Conservation (phyloP, 345 rosid genomes). For the Capsella bursapastoris region DNA sequence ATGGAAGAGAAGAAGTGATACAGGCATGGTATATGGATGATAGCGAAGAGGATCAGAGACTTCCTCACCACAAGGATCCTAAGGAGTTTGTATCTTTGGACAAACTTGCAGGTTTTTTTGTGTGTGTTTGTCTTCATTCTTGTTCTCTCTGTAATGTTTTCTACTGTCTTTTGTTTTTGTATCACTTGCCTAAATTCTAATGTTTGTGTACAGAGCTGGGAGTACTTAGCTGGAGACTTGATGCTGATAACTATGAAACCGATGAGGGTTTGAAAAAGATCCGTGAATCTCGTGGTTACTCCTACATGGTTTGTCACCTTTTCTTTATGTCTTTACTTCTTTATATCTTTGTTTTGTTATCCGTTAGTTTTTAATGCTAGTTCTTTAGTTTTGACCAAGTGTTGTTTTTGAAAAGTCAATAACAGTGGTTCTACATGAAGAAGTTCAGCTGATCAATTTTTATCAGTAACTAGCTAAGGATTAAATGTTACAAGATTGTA, state of each 20-base stretch:
- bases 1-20: constrained; percentile 64
- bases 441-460: too few species aligned
- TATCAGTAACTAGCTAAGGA: too few species aligned
- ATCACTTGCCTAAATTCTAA: background rate
- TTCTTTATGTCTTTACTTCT: background rate
- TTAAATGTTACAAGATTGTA: too few species aligned
- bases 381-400: too few species aligned
- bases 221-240: constrained; percentile 85
- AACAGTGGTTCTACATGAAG: too few species aligned
- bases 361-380: background rate
- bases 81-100: constrained; percentile 77
- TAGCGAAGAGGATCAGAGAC: constrained; percentile 81
- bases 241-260: constrained; percentile 88
- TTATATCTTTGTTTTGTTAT: background rate
- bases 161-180: background rate
- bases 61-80: constrained; percentile 88
- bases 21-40: constrained; percentile 93
- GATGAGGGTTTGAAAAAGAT: constrained; percentile 89
- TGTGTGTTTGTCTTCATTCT: constrained; percentile 22
- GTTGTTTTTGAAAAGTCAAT: too few species aligned
- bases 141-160: background rate
- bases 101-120: constrained; percentile 62
- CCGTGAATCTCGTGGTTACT: constrained; percentile 83
- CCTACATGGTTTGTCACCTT: constrained; percentile 70
- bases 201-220: constrained; percentile 68